phyloP scores from a whole-genome alignment of 192 early-diverging fungal genomes.

The Diversispora epigaea region DNA sequence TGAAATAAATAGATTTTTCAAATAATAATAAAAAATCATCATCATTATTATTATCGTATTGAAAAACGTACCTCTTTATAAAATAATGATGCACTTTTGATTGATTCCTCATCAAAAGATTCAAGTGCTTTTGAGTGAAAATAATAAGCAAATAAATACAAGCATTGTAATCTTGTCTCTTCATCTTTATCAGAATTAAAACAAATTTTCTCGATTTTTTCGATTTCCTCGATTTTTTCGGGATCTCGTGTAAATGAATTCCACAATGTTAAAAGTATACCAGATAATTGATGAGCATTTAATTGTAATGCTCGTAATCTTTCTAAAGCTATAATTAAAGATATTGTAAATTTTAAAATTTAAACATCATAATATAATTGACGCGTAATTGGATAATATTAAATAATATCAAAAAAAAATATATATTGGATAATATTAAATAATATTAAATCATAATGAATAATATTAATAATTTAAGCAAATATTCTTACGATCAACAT shows the following conservation, averaged over 20 bases:
- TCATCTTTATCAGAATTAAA: constrained; percentile 12
- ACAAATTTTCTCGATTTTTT: constrained; percentile 14
- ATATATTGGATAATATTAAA: background rate
- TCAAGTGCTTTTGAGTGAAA: constrained; percentile 34
- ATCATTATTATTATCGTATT: background rate
- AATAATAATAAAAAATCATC: background rate
- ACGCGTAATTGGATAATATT: too few species aligned
- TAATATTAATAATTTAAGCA: too few species aligned
- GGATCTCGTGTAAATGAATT: constrained; percentile 34
- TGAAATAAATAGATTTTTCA: background rate
- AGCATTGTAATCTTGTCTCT: constrained; percentile 36
- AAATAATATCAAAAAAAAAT: background rate
- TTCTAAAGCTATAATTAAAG: constrained; percentile 35
- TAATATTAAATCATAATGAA: background rate
- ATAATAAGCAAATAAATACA: constrained; percentile 34
- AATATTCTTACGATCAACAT: constrained; percentile 34
- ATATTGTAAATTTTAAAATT: background rate
- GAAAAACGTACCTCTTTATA: constrained; percentile 20
- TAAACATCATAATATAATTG: background rate
- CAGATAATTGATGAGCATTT: constrained; percentile 61
- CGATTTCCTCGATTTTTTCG: background rate
- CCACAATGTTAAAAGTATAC: constrained; percentile 40
- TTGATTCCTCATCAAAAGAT: background rate
- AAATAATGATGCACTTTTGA: background rate
- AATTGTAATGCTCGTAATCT: constrained; percentile 57